Evolutionary conservation across 108 stramenopile species (phyloP).

Genomic region (Epithemia pelagica): DNA sequence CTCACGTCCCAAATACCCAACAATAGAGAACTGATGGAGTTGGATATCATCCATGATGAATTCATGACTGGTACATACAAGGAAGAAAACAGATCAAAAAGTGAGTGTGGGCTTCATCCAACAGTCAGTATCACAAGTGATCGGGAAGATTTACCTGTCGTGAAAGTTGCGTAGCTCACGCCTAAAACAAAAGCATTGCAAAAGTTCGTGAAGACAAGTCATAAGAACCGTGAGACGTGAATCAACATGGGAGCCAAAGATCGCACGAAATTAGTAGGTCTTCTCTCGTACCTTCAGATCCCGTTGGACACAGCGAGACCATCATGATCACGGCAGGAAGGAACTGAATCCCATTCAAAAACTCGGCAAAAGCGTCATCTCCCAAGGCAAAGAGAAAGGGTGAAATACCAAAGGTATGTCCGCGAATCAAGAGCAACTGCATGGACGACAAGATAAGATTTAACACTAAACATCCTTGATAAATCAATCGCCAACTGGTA

Average conservation of each 20-base stretch:
- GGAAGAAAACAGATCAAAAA: not conserved
- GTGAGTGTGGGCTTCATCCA: not conserved
- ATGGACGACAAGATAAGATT: slow-evolving; percentile 55
- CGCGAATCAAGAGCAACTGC: slow-evolving; percentile 63
- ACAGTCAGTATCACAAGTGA: not conserved
- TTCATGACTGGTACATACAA: slow-evolving; percentile 46
- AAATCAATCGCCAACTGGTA: slow-evolving; percentile 64
- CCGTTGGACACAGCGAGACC: slow-evolving; percentile 59
- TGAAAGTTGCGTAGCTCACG: slow-evolving; percentile 23
- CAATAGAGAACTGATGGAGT: slow-evolving; percentile 43
- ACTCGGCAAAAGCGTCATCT: slow-evolving; percentile 74
- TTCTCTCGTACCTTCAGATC: slow-evolving; percentile 43
- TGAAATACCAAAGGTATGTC: slow-evolving; percentile 58
- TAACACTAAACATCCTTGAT: slow-evolving; percentile 51
- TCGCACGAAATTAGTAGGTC: not conserved
- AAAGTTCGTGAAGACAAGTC: not conserved
- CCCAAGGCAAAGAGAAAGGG: slow-evolving; percentile 73
- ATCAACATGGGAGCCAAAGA: not conserved
- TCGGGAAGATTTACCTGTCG: slow-evolving; percentile 2
- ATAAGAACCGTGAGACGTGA: not conserved
- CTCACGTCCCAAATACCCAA: slow-evolving; percentile 68
- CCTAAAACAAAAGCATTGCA: not conserved
- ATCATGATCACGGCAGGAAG: slow-evolving; percentile 78
- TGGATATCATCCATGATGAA: slow-evolving; percentile 30
- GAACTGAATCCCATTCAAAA: slow-evolving; percentile 67